Conservation (phyloP, 306 rosid genomes). For the Gleditsia sinensis region DNA sequence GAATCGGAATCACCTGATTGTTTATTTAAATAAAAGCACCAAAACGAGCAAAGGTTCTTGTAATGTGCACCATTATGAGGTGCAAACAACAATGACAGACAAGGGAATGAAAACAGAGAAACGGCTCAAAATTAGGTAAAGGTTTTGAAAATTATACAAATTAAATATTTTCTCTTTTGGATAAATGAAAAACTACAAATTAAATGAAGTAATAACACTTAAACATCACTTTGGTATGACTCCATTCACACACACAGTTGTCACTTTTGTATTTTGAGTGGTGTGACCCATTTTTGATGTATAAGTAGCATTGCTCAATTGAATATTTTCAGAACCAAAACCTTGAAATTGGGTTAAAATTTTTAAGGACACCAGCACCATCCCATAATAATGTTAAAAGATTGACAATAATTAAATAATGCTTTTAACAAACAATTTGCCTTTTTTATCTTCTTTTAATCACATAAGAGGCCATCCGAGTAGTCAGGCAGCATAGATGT, state of each 20-base stretch:
- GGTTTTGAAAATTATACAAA: not conserved
- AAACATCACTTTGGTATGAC: not conserved
- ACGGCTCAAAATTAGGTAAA: not conserved
- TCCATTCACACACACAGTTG: not conserved
- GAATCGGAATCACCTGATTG: not conserved
- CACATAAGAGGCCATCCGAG: not conserved
- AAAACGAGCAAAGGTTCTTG: not conserved
- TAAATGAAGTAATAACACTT: not conserved
- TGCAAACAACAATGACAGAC: not conserved
- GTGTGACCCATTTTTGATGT: not conserved
- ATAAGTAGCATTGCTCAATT: not conserved
- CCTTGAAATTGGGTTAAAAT: not conserved
- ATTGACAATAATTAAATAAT: not conserved
- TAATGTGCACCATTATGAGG: not conserved
- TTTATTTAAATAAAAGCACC: not conserved
- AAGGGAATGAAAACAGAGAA: not conserved
- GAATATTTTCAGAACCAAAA: not conserved
- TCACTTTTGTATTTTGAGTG: not conserved
- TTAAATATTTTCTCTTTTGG: not conserved
- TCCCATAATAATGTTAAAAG: not conserved
- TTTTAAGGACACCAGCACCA: conserved; percentile 3
- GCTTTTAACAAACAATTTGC: conserved; percentile 22
- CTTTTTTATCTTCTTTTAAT: not conserved
- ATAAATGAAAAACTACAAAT: not conserved
- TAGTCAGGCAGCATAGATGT: not conserved